phyloP scores from a whole-genome alignment of 345 rosid species.

The Syzygium jambos region DNA sequence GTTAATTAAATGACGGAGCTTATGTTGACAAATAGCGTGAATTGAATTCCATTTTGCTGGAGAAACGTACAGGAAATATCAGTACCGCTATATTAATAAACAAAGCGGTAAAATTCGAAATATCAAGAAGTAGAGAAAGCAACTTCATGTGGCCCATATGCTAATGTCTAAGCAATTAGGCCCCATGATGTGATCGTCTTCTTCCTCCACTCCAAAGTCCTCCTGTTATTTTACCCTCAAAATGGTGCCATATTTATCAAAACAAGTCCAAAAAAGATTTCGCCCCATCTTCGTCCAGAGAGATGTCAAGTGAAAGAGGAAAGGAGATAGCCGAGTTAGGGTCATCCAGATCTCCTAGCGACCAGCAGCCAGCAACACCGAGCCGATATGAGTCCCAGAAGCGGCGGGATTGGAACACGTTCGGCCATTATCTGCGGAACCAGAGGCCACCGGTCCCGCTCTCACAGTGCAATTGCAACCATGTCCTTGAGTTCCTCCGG shows the following conservation, averaged over 20 bases:
- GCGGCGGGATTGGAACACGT: constrained; percentile 81
- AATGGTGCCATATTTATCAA: constrained; percentile 13
- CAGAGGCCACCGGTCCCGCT: constrained; percentile 62
- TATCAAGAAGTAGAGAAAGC: constrained; percentile 12
- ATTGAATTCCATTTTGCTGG: background rate
- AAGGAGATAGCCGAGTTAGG: constrained; percentile 20
- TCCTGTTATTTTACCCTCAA: constrained; percentile 23
- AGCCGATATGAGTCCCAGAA: constrained; percentile 82
- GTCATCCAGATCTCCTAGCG: constrained; percentile 16
- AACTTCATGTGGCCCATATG: constrained; percentile 32
- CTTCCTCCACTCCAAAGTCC: constrained; percentile 7
- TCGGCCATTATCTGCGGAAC: constrained; percentile 64
- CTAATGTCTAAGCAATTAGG: constrained; percentile 19
- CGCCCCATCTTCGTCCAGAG: constrained; percentile 1
- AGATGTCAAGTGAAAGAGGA: constrained; percentile 10
- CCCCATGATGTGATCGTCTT: constrained; percentile 29
- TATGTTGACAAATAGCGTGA: background rate
- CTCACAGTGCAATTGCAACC: constrained; percentile 58
- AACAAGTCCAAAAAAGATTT: background rate
- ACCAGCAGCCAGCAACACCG: constrained; percentile 27
- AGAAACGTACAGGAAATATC: background rate
- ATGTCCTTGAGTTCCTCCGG: constrained; percentile 61
- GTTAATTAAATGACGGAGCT: background rate
- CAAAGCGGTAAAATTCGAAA: background rate
- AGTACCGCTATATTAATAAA: background rate